Percentiles rank a stretch among this genome's conserved stretches.
phyloP scores from a whole-genome alignment of 179 eudicot genomes.

The Silene vulgaris region DNA sequence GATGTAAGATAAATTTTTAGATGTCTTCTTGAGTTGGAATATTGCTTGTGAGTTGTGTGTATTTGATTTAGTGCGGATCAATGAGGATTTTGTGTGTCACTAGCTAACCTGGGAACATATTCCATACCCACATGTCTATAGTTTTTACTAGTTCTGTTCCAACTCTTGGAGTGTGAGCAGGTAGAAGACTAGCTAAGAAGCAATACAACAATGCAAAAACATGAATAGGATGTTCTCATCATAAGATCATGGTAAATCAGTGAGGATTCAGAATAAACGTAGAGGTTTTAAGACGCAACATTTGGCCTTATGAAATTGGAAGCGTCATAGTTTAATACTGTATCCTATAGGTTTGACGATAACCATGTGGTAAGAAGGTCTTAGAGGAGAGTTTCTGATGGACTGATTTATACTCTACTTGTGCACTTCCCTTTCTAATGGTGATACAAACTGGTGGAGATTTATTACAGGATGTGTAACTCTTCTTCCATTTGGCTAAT shows the following conservation, averaged over 20 bases:
- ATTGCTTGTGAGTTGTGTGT: slow-evolving; percentile 2
- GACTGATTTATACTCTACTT: neutral
- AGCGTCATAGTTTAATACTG: neutral
- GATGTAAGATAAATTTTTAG: slow-evolving; percentile 18
- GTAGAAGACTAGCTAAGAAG: neutral
- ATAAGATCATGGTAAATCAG: neutral
- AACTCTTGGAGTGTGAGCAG: neutral
- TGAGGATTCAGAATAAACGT: neutral
- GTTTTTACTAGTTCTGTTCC: neutral
- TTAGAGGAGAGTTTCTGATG: neutral
- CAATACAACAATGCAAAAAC: neutral
- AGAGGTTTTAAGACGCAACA: neutral
- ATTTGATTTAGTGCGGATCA: neutral
- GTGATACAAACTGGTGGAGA: neutral
- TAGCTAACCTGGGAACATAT: neutral
- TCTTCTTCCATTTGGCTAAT: neutral
- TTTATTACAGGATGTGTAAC: neutral
- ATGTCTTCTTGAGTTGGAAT: slow-evolving; percentile 10
- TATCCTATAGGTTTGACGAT: neutral
- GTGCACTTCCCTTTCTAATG: neutral
- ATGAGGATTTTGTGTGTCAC: neutral
- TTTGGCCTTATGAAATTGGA: neutral
- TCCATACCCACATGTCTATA: neutral
- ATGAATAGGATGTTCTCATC: neutral
- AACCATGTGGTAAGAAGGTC: neutral